Evolutionary conservation across 2,329 filamentous ascomycete genomes (phyloP).

Genomic region (Hymenoscyphus salicellus): DNA sequence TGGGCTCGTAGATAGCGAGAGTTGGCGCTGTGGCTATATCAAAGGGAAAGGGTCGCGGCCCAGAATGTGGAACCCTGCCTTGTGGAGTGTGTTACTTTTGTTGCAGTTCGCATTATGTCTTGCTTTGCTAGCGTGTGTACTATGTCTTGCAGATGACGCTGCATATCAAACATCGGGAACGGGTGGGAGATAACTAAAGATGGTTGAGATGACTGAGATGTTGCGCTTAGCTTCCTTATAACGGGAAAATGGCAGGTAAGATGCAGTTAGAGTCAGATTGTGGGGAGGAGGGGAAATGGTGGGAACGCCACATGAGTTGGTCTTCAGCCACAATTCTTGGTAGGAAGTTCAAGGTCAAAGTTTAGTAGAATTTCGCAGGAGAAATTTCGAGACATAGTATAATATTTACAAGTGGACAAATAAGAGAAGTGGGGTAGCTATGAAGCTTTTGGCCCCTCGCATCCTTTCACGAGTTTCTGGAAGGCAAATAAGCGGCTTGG

Average conservation of each 20-base stretch:
- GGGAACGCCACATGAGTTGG: neutral
- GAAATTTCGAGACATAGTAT: no score
- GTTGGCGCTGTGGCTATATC: neutral
- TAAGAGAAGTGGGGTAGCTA: no score
- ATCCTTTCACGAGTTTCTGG: no score
- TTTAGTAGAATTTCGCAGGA: no score
- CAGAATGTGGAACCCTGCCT: neutral
- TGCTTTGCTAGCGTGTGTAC: conserved; percentile 6
- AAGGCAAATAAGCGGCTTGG: no score
- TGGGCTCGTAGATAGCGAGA: neutral
- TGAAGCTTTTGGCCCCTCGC: no score
- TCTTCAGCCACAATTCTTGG: conserved; percentile 1
- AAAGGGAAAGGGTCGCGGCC: neutral
- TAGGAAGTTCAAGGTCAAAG: no score
- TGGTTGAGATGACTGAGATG: neutral
- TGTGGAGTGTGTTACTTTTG: conserved; percentile 4
- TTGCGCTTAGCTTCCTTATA: neutral
- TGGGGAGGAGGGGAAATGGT: neutral
- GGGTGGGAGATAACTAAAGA: neutral
- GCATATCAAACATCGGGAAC: neutral
- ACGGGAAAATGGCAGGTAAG: neutral
- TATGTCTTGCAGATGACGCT: conserved; percentile 2
- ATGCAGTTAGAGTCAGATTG: neutral
- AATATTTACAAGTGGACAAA: no score
- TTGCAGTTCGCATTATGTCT: conserved; percentile 15